Base-by-base conservation (phyloP, 73 alveolate genomes). In the Uronychia binucleata region DNA sequence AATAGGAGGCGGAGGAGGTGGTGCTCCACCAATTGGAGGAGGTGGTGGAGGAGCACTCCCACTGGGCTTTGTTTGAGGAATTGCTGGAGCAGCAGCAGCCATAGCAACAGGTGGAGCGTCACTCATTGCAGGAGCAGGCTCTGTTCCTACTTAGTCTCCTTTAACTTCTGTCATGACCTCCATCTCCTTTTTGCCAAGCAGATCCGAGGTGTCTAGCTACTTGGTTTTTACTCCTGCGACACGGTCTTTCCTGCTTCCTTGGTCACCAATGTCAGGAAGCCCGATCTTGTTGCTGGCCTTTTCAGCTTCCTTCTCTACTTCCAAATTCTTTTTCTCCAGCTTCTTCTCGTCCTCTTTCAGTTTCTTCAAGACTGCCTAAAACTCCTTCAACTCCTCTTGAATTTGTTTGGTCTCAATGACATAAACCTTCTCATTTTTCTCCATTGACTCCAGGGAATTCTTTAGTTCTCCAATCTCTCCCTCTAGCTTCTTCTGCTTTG, bases 41-140 rank as follows among this genome's bases (percentile, higher is more conserved):
- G 89, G 89, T 57, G 89, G 89, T 0, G 89, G 89, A 30, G 89
- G 67, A 11, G n/a, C n/a, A n/a, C 19, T 46, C 67, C 5, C 19
- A 11, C 5, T 46, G 19, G 67, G 67, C 5, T 5, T 5, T 46
- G 67, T 19, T 19, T 46, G 19, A 11, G 5, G 67, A 11, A 5
- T 19, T 46, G n/a, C 67, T 11, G 19, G 67, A 5, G 5, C 19
- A 46, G 5, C 67, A 11, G n/a, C 67, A 46, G 5, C 67, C 19
- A 11, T 46, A 46, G 19, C 67, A 46, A 46, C 67, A n/a, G n/a
- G n/a, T n/a, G n/a, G n/a, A n/a, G n/a, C n/a, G n/a, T n/a, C n/a
- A n/a, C n/a, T n/a, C n/a, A n/a, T n/a, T n/a, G n/a, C n/a, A n/a
- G n/a, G n/a, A n/a, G n/a, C n/a, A n/a, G n/a, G n/a, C 19, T 46